A percentile compares a stretch with the other conserved stretches of the same genome.
Conservation (phyloP, 108 stramenopile species). For the Pseudonitzschia multiseries region DNA sequence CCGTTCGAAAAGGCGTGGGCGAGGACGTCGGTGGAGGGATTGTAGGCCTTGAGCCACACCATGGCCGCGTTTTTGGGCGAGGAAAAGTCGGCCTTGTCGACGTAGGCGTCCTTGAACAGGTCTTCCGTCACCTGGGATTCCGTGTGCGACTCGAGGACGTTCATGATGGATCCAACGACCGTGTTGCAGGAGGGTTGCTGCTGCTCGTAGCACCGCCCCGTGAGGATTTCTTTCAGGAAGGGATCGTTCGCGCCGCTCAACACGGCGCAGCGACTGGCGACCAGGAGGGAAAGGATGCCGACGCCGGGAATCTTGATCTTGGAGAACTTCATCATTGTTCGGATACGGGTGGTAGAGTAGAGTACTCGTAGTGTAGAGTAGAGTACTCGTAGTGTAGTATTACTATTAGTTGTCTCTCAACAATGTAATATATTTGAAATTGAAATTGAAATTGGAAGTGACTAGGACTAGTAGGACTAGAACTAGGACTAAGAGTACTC, state of each 20-base stretch:
- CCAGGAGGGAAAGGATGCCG: not conserved
- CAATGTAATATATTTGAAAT: no score
- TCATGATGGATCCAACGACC: slow-evolving; percentile 10
- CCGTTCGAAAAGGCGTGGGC: not conserved
- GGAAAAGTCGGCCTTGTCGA: not conserved
- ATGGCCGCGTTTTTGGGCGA: not conserved
- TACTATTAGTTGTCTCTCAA: no score
- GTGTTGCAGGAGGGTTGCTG: not conserved
- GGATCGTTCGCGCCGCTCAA: not conserved
- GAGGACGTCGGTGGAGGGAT: not conserved
- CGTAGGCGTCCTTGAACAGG: not conserved
- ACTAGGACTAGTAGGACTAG: no score
- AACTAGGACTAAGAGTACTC: no score
- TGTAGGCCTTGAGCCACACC: not conserved
- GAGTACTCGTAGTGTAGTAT: no score
- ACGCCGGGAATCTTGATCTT: no score
- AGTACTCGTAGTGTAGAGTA: no score
- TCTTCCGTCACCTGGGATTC: slow-evolving; percentile 5
- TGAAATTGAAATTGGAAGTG: no score
- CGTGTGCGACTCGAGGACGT: not conserved
- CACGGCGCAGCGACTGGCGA: not conserved
- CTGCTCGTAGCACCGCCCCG: slow-evolving; percentile 19
- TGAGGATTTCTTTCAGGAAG: slow-evolving; percentile 20
- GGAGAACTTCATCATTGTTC: no score
- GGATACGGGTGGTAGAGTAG: no score